Evolutionary conservation across 1,284 basidiomycete genomes (phyloP).

Genomic region (Ustilago hordei): DNA sequence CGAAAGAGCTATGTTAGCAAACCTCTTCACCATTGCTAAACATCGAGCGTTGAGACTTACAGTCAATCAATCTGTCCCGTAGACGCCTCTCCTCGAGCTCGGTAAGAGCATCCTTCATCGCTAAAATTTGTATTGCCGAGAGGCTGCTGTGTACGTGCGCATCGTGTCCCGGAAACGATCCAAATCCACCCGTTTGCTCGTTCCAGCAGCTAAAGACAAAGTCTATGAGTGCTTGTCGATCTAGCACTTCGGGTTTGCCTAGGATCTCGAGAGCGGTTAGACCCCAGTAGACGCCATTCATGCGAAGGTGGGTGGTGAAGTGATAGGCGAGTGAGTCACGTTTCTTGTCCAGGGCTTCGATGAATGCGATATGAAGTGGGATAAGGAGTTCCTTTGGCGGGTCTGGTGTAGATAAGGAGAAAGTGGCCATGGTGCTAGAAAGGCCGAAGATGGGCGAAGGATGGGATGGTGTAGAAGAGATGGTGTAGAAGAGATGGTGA

Average conservation of each 20-base stretch:
- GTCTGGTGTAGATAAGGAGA: background rate
- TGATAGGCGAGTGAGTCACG: slow-evolving; percentile 77
- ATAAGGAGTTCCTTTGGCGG: slow-evolving; percentile 31
- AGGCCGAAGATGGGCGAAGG: background rate
- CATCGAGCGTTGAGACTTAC: slow-evolving; percentile 72
- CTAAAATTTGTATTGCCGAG: slow-evolving; percentile 90
- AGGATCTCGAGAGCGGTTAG: slow-evolving; percentile 86
- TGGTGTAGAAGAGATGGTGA: background rate
- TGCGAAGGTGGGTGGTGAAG: slow-evolving; percentile 89
- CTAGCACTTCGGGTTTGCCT: slow-evolving; percentile 80
- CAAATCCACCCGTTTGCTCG: slow-evolving; percentile 78
- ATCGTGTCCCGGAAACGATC: slow-evolving; percentile 91
- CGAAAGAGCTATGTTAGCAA: background rate
- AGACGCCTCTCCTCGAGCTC: slow-evolving; percentile 70
- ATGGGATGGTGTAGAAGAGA: no score
- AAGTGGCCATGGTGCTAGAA: background rate
- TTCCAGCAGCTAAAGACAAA: slow-evolving; percentile 93
- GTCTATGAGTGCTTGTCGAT: slow-evolving; percentile 83
- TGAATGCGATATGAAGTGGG: slow-evolving; percentile 42
- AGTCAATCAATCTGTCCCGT: slow-evolving; percentile 77
- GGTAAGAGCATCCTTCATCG: slow-evolving; percentile 84
- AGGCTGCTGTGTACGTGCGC: slow-evolving; percentile 87
- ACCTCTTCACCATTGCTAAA: no score
- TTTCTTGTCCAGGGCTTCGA: slow-evolving; percentile 54
- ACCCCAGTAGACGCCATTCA: slow-evolving; percentile 98